Evolutionary conservation across 2,329 filamentous ascomycete genomes (phyloP), one percentile per base, ranked within the genome.

Genomic region (Parastagonospora nodorum): DNA sequence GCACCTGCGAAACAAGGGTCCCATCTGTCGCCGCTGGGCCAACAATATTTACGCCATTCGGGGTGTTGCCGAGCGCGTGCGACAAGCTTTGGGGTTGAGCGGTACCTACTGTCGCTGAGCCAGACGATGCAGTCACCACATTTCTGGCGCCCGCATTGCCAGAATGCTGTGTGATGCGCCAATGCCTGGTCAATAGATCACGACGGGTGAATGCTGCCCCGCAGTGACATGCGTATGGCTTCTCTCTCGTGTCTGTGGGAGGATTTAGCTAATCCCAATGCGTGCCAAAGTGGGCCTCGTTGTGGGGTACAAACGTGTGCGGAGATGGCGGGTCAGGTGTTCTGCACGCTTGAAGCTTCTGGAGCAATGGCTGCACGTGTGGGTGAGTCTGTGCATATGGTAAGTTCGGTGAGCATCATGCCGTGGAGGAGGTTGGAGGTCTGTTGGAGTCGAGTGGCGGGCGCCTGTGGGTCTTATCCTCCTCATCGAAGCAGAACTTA

Each of bases 181-280:
- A 68, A 45, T 69, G 67, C 15, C 67, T 55, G 4, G 67, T 70
- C 24, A 70, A 60, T 5, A 70, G 56, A 45, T 69, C 67, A 31
- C 64, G 64, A 10, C 66, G 58, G 12, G 63, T 66, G 41, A 68
- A 68, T 1, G 61, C 56, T 28, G 61, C 58, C 33, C 66, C 60
- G 46, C 66, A 70, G 28, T 57, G 52, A 51, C 67, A 70, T 31
- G 49, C 43, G 47, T 63, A 70, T 2, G 66, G 67, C 48, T 70
- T 69, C 35, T 70, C 66, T 49, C 65, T 52, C 8, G 66, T 69
- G 49, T 69, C 66, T 70, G 43, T 28, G 39, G 12, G 38, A 32
- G 41, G 32, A 48, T 50, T 62, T 39, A 64, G 56, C 41, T 40
- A 46, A n/a, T 15, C 31, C 32, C 33, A 30, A 44, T 33, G 9